Evolutionary conservation across 768 basidiomycete species (phyloP).

Genomic region (Galerina marginata): DNA sequence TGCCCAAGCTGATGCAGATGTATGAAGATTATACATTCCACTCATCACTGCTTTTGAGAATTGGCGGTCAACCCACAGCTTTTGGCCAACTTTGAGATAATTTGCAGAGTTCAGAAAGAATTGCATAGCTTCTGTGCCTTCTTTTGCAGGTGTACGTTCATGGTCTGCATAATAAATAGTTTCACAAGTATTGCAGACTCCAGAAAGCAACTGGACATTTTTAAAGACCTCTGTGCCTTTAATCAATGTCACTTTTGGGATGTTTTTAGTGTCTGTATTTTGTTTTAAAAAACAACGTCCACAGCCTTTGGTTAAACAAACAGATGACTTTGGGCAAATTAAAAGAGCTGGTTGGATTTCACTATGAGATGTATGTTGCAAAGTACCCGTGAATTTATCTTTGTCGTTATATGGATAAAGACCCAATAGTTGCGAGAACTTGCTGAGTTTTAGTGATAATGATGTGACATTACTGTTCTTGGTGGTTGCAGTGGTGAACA

Average conservation of each 20-base stretch:
- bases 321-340: constrained; percentile 5
- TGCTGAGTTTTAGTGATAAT: too few species aligned
- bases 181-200: constrained; percentile 1
- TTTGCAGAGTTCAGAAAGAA: constrained; percentile 13
- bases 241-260: constrained; percentile 5
- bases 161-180: constrained; percentile 4
- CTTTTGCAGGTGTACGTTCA: neutral
- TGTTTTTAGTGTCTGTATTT: neutral
- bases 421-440: too few species aligned
- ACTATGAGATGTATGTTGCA: too few species aligned
- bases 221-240: constrained; percentile 3
- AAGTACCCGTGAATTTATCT: too few species aligned
- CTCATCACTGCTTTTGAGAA: constrained; percentile 23
- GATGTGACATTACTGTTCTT: too few species aligned
- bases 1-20: constrained; percentile 12
- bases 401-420: too few species aligned
- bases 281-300: neutral
- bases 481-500: too few species aligned
- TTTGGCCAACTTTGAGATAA: constrained; percentile 19
- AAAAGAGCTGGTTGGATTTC: too few species aligned
- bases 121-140: neutral
- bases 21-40: constrained; percentile 20
- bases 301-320: neutral
- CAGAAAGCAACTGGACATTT: constrained; percentile 6
- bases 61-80: constrained; percentile 14